phyloP scores from a whole-genome alignment of 768 basidiomycete genomes.

The Paxillus involutus region DNA sequence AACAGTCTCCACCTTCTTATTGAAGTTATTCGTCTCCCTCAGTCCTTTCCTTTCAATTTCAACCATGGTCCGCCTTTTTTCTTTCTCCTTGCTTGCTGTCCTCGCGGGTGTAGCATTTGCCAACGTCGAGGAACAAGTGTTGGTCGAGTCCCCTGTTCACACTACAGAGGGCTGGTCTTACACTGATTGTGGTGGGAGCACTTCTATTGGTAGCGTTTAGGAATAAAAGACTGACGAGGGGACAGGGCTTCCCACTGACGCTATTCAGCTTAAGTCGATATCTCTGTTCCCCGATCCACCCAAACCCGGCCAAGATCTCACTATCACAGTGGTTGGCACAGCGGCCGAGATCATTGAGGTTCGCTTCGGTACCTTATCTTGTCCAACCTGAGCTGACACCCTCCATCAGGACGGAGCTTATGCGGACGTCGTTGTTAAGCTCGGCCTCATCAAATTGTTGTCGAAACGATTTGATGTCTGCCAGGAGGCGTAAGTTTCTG shows the following conservation, averaged over 20 bases:
- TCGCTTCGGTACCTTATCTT: slow-evolving; percentile 9
- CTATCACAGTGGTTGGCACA: slow-evolving; percentile 72
- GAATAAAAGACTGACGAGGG: slow-evolving; percentile 4
- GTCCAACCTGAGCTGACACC: slow-evolving; percentile 9
- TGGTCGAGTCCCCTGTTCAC: slow-evolving; percentile 30
- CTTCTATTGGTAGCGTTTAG: slow-evolving; percentile 5
- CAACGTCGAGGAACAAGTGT: slow-evolving; percentile 29
- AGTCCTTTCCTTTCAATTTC: slow-evolving; percentile 13
- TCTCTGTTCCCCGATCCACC: slow-evolving; percentile 85
- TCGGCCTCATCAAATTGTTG: slow-evolving; percentile 92
- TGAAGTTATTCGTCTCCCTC: too few species aligned
- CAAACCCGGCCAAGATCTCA: slow-evolving; percentile 80
- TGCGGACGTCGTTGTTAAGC: slow-evolving; percentile 87
- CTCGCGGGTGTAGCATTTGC: slow-evolving; percentile 27
- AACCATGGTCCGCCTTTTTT: slow-evolving; percentile 30
- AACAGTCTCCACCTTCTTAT: neutral
- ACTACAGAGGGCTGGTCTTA: slow-evolving; percentile 61
- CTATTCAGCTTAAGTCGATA: slow-evolving; percentile 70
- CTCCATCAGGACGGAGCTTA: slow-evolving; percentile 80
- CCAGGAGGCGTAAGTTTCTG: slow-evolving; percentile 80
- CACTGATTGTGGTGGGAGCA: slow-evolving; percentile 67
- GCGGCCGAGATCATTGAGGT: slow-evolving; percentile 69
- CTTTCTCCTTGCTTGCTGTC: slow-evolving; percentile 28
- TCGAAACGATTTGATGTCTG: slow-evolving; percentile 85
- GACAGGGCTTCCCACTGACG: slow-evolving; percentile 45